Conservation (phyloP, 768 basidiomycete species). For the Suillus hirtellus region DNA sequence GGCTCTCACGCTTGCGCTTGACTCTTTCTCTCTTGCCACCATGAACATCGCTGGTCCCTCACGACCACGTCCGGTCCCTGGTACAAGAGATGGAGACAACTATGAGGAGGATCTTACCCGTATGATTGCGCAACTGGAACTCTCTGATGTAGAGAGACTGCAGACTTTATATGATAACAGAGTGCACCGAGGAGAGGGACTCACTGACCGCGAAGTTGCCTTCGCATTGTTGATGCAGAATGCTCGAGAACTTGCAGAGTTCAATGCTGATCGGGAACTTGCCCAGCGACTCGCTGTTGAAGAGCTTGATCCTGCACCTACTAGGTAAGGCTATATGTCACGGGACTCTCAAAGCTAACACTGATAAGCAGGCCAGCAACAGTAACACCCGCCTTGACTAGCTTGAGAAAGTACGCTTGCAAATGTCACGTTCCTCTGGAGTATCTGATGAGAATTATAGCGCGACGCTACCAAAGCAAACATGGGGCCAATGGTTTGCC, state of each 20-base stretch:
- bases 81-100: constrained; percentile 21
- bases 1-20: neutral
- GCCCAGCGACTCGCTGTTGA: constrained; percentile 21
- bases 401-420: neutral
- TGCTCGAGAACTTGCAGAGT: constrained; percentile 16
- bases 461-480: constrained; percentile 1
- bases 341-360: neutral
- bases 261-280: constrained; percentile 24
- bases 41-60: constrained; percentile 32
- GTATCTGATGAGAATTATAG: neutral
- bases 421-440: neutral
- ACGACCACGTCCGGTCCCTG: constrained; percentile 6
- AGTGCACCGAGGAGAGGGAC: constrained; percentile 6
- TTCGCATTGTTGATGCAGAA: constrained; percentile 28
- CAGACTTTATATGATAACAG: constrained; percentile 14
- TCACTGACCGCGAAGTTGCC: constrained; percentile 28
- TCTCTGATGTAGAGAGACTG: constrained; percentile 23
- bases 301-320: constrained; percentile 2
- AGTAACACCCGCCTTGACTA: neutral
- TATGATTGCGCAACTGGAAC: constrained; percentile 22
- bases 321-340: neutral
- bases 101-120: constrained; percentile 28
- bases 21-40: constrained; percentile 8
- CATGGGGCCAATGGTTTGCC: constrained; percentile 24
- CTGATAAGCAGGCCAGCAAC: neutral